Evolutionary conservation across 257 asterid genomes (phyloP).

Genomic region (Avicennia marina): DNA sequence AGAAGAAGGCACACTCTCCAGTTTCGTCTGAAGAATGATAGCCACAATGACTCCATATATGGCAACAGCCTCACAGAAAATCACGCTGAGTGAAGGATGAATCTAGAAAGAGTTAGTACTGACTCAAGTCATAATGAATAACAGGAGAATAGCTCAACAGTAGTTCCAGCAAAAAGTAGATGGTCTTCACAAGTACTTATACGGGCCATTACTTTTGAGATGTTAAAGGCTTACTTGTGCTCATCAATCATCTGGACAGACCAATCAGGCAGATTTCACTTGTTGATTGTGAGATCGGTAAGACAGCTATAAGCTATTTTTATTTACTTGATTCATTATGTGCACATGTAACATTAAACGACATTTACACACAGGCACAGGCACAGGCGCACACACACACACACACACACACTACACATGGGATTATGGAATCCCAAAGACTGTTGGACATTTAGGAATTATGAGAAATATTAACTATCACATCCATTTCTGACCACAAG

Average conservation of each 20-base stretch:
- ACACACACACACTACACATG: too few relatives aligned
- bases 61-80: slow-evolving; percentile 98
- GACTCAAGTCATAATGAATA: slow-evolving; percentile 4
- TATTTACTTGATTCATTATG: too few relatives aligned
- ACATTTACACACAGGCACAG: neutral
- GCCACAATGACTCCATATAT: slow-evolving; percentile 99
- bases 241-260: neutral
- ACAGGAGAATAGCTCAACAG: neutral
- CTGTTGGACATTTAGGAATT: neutral
- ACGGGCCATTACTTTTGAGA: neutral
- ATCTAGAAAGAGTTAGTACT: slow-evolving; percentile 10
- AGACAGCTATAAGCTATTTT: too few relatives aligned
- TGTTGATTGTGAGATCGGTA: slow-evolving; percentile 1
- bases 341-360: too few relatives aligned
- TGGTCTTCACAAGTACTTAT: neutral
- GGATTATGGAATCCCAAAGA: neutral
- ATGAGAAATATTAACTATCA: neutral
- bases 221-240: slow-evolving; percentile 1
- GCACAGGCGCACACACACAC: too few relatives aligned
- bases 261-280: neutral
- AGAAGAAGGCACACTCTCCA: slow-evolving; percentile 79
- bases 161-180: neutral
- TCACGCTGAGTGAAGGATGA: slow-evolving; percentile 54
- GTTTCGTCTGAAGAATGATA: slow-evolving; percentile 97
- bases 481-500: too few relatives aligned